Evolutionary conservation across 2,329 filamentous ascomycete species (phyloP).

Genomic region (Fusarium brachygibbosum): DNA sequence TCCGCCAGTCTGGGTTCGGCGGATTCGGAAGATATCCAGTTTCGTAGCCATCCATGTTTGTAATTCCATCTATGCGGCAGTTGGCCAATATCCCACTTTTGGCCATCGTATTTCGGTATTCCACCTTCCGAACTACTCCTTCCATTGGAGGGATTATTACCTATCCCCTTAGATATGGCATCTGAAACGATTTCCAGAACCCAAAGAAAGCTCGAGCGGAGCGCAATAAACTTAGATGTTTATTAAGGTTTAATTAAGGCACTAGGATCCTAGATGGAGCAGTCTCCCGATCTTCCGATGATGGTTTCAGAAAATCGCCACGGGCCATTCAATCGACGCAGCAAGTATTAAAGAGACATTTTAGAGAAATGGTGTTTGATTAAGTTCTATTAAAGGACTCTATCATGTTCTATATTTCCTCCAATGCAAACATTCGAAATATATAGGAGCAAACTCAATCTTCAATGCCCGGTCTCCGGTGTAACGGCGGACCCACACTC

Average conservation of each 20-base stretch:
- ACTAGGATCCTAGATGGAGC: neutral
- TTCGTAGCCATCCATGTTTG: constrained; percentile 10
- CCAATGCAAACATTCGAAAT: neutral
- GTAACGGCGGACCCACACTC: neutral
- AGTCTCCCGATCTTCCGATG: constrained; percentile 4
- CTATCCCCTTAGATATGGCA: neutral
- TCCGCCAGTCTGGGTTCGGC: constrained; percentile 4
- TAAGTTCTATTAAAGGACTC: neutral
- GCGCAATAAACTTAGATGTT: constrained; percentile 6
- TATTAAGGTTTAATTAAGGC: constrained; percentile 43
- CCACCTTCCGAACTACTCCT: neutral
- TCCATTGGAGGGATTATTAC: constrained; percentile 38
- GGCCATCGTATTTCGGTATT: neutral
- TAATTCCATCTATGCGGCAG: constrained; percentile 18
- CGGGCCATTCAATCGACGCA: constrained; percentile 8
- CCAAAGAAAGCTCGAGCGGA: constrained; percentile 16
- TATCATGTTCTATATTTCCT: neutral
- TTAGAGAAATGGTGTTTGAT: neutral
- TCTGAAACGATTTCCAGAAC: constrained; percentile 42
- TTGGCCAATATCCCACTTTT: constrained; percentile 22
- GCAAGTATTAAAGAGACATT: neutral
- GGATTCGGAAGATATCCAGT: constrained; percentile 31
- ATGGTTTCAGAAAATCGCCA: constrained; percentile 25
- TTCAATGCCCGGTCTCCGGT: neutral
- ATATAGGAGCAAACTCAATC: neutral